phyloP scores from a whole-genome alignment of 1,284 basidiomycete genomes.

The Neotropicomus parvogracilis region DNA sequence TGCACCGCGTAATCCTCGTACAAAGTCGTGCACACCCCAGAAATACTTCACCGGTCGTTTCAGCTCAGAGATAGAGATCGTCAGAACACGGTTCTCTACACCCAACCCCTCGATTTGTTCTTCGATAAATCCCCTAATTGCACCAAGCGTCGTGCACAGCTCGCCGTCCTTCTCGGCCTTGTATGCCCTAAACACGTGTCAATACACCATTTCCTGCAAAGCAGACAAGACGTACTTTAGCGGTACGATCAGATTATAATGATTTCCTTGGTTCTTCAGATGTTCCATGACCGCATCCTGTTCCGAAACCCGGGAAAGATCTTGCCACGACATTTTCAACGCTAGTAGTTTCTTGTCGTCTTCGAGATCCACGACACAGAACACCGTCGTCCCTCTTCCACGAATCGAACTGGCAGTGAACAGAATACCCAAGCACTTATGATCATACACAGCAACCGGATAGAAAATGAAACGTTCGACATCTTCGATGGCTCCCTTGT shows the following conservation, averaged over 20 bases:
- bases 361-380: neutral
- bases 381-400: too few relatives aligned
- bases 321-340: slow-evolving; percentile 18
- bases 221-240: neutral
- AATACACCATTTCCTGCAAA: neutral
- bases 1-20: slow-evolving; percentile 10
- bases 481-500: neutral
- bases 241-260: slow-evolving; percentile 4
- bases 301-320: neutral
- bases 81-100: slow-evolving; percentile 2
- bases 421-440: slow-evolving; percentile 1
- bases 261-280: neutral
- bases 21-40: neutral
- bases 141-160: slow-evolving; percentile 4
- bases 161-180: neutral
- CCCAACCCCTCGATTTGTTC: neutral
- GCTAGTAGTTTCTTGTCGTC: neutral
- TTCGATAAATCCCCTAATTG: neutral
- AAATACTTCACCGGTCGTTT: slow-evolving; percentile 12
- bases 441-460: neutral
- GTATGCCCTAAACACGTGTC: neutral
- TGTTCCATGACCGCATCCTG: slow-evolving; percentile 1
- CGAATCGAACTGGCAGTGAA: neutral
- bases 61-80: neutral
- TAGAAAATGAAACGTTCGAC: neutral